Conservation (phyloP, 2,329 filamentous ascomycete species). For the Aspergillus spinulosporus region DNA sequence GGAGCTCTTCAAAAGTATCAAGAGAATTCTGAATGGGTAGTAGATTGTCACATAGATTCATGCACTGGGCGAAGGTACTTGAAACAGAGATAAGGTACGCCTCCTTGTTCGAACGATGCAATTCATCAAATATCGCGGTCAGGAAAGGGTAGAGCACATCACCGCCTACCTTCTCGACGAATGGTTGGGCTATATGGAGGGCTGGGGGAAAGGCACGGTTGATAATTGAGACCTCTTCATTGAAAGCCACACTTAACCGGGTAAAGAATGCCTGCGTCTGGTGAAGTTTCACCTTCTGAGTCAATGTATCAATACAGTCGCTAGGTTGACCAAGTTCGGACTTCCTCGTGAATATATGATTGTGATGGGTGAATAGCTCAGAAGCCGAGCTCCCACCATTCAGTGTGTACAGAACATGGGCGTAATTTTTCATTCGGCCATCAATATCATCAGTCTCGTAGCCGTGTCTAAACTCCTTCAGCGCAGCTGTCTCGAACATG, state of each 20-base stretch:
- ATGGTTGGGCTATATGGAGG: constrained; percentile 69
- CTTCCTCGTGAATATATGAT: constrained; percentile 75
- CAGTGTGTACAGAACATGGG: constrained; percentile 76
- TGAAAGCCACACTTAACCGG: constrained; percentile 69
- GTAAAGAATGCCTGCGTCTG: constrained; percentile 82
- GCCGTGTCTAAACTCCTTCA: constrained; percentile 89
- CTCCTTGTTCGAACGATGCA: constrained; percentile 71
- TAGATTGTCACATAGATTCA: constrained; percentile 73
- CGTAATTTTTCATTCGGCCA: constrained; percentile 84
- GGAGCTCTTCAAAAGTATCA: constrained; percentile 62
- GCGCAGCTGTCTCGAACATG: constrained; percentile 86
- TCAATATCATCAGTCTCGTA: constrained; percentile 88
- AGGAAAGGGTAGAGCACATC: constrained; percentile 83
- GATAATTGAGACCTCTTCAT: constrained; percentile 79
- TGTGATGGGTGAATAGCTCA: constrained; percentile 85
- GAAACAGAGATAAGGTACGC: constrained; percentile 84
- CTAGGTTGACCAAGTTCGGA: constrained; percentile 71
- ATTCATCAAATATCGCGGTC: constrained; percentile 81
- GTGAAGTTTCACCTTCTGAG: constrained; percentile 71
- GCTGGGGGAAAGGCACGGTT: constrained; percentile 76
- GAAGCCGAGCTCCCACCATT: constrained; percentile 78
- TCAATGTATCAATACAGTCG: constrained; percentile 73
- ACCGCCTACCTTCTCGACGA: constrained; percentile 79
- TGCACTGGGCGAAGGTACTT: constrained; percentile 80
- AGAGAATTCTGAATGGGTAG: constrained; percentile 62